Evolutionary conservation across 139 green algal species (phyloP).

Genomic region (Pseudopediastrum boryanum): DNA sequence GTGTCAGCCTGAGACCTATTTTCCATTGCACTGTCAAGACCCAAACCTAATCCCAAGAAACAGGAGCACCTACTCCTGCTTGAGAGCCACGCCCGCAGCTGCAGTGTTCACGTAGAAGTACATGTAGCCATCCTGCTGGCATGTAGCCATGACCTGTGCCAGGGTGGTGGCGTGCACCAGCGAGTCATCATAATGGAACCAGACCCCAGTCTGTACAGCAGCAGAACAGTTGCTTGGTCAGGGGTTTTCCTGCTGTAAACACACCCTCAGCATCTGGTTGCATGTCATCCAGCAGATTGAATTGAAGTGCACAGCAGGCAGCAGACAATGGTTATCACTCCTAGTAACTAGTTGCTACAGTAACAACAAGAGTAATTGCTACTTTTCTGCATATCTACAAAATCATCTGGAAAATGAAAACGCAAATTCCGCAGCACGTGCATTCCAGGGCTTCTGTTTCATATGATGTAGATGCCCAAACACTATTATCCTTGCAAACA

Average conservation of each 20-base stretch:
- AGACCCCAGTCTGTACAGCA: constrained; percentile 7
- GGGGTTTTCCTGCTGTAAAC: too few relatives aligned
- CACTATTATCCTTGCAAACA: too few relatives aligned
- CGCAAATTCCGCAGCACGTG: too few relatives aligned
- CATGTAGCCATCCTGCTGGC: constrained; percentile 57
- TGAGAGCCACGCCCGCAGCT: too few relatives aligned
- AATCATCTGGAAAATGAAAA: too few relatives aligned
- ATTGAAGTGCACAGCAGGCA: neutral
- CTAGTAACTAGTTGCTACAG: neutral
- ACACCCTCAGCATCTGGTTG: neutral
- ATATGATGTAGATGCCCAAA: too few relatives aligned
- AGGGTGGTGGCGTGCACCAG: constrained; percentile 36
- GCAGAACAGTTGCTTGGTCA: too few relatives aligned
- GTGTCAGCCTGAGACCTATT: too few relatives aligned
- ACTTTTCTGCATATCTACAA: neutral
- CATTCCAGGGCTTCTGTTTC: too few relatives aligned
- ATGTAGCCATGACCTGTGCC: constrained; percentile 9
- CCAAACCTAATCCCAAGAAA: too few relatives aligned
- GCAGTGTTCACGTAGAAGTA: constrained; percentile 53
- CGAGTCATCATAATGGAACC: constrained; percentile 49
- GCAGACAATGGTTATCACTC: neutral
- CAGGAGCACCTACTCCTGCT: too few relatives aligned
- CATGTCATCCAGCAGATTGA: neutral
- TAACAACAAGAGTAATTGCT: neutral
- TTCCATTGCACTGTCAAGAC: too few relatives aligned